These are phyloP conservation scores for Diutina siamensis DNA, from an alignment of 1,139 yeast genomes.

Conservation along the genomic window DNA sequence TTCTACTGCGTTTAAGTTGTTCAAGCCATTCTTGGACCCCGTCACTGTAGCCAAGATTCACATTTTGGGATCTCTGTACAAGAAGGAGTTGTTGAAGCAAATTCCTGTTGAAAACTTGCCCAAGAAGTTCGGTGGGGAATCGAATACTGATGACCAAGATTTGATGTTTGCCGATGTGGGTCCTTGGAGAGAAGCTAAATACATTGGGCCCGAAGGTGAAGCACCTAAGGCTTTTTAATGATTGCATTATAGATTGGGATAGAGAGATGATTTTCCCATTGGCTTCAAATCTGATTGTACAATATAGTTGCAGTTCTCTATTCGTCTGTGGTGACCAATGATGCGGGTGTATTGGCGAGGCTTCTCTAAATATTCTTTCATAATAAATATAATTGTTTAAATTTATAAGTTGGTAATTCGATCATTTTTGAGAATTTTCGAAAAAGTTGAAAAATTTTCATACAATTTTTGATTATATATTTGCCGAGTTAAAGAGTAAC, in stretches of 20 bases:
- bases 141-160: conserved; percentile 55
- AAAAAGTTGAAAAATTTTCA: too few species aligned
- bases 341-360: too few species aligned
- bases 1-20: conserved; percentile 81
- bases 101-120: conserved; percentile 92
- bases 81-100: conserved; percentile 77
- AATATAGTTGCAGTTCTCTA: too few species aligned
- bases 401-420: too few species aligned
- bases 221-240: conserved; percentile 47
- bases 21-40: conserved; percentile 92
- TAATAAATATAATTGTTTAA: too few species aligned
- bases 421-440: too few species aligned
- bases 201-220: conserved; percentile 78
- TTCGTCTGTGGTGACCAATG: too few species aligned
- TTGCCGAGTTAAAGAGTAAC: background rate
- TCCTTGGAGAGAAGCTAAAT: conserved; percentile 91
- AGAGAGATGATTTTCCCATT: too few species aligned
- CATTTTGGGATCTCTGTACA: conserved; percentile 71
- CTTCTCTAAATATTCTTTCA: too few species aligned
- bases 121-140: conserved; percentile 75
- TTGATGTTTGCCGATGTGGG: conserved; percentile 84
- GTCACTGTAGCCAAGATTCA: conserved; percentile 95
- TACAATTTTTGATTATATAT: background rate
- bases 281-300: too few species aligned
- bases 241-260: background rate